These are phyloP conservation scores for Fusarium albosuccineum DNA, from an alignment of 2,329 filamentous ascomycete genomes.

Conservation along the genomic window DNA sequence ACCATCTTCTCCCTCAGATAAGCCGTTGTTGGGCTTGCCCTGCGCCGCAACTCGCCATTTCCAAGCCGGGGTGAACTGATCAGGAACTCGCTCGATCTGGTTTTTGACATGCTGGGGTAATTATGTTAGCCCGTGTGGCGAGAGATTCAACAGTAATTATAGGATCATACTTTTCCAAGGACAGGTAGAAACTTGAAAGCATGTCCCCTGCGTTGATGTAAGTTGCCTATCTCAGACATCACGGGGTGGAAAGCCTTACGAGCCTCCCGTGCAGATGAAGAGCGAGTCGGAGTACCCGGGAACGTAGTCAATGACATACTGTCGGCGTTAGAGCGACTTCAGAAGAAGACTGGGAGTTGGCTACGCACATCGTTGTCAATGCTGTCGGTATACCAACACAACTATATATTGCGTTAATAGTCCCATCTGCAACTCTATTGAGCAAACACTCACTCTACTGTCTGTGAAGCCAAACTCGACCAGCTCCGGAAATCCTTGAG, in stretches of 20 bases:
- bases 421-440: not conserved
- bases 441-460: not conserved
- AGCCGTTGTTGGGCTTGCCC: conserved; percentile 43
- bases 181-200: conserved; percentile 50
- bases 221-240: not conserved
- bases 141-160: no score
- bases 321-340: not conserved
- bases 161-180: conserved; percentile 36
- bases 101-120: conserved; percentile 17
- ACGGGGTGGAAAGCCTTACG: conserved; percentile 15
- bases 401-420: no score
- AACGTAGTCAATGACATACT: conserved; percentile 21
- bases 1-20: conserved; percentile 43
- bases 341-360: not conserved
- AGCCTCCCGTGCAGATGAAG: conserved; percentile 19
- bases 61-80: conserved; percentile 43
- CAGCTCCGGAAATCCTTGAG: conserved; percentile 4
- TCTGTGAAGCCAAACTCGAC: conserved; percentile 13
- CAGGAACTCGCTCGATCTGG: conserved; percentile 39
- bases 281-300: conserved; percentile 14
- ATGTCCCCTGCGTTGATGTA: conserved; percentile 32
- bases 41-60: conserved; percentile 42
- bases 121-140: no score
- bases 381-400: no score
- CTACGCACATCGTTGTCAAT: no score